Conservation (phyloP, 306 rosid genomes). For the Begonia loranthoides region DNA sequence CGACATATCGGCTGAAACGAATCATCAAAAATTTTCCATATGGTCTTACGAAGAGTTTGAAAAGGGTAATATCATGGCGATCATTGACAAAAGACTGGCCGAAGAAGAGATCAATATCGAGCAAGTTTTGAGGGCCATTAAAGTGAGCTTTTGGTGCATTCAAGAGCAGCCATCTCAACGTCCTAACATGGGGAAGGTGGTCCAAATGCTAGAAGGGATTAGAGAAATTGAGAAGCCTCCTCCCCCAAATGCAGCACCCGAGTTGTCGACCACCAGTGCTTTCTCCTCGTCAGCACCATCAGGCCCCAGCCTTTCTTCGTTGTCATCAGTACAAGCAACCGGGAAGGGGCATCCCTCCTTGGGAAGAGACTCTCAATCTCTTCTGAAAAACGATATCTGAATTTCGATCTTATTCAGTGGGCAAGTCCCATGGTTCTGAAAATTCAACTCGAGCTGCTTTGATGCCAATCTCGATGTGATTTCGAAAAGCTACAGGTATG, state of each 20-base stretch:
- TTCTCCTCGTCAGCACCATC: slow-evolving; percentile 24
- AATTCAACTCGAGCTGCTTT: too few relatives aligned
- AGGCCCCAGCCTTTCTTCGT: slow-evolving; percentile 22
- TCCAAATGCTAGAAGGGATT: slow-evolving; percentile 84
- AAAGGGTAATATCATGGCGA: slow-evolving; percentile 40
- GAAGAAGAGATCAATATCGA: slow-evolving; percentile 43
- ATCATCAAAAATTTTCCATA: slow-evolving; percentile 39
- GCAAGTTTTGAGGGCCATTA: slow-evolving; percentile 43
- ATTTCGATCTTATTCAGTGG: neutral
- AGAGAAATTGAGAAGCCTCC: slow-evolving; percentile 45
- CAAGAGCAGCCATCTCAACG: slow-evolving; percentile 74
- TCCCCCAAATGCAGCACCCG: slow-evolving; percentile 28
- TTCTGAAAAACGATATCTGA: neutral
- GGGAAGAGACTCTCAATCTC: slow-evolving; percentile 10
- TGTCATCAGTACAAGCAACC: slow-evolving; percentile 22
- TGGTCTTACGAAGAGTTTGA: slow-evolving; percentile 75
- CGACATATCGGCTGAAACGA: slow-evolving; percentile 53
- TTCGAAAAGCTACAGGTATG: too few relatives aligned
- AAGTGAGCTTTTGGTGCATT: slow-evolving; percentile 81
- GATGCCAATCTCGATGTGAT: too few relatives aligned
- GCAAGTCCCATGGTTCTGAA: too few relatives aligned
- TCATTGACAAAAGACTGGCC: slow-evolving; percentile 49
- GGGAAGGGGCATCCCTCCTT: too few relatives aligned
- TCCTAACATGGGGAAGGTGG: slow-evolving; percentile 65
- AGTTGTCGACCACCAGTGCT: slow-evolving; percentile 26